phyloP scores from a whole-genome alignment of 805 yeast species.

The Cyberlindnera misumaiensis region DNA sequence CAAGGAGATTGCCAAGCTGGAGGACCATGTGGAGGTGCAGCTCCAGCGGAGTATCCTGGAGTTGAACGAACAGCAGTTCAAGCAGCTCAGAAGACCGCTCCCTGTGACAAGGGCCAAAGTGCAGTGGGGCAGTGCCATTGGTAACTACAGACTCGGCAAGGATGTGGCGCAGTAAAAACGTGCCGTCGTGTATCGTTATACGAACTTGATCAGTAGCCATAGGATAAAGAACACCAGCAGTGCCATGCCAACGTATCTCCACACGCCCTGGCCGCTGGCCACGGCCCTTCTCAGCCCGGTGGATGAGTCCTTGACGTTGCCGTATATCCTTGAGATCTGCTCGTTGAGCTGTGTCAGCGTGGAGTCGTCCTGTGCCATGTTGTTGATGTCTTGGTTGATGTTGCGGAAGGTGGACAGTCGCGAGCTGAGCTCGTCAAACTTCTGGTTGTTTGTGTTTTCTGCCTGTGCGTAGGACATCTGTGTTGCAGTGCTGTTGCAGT shows the following conservation, averaged over 20 bases:
- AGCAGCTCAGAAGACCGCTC: slow-evolving; percentile 78
- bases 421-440: slow-evolving; percentile 55
- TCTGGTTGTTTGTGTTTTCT: slow-evolving; percentile 45
- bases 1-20: slow-evolving; percentile 46
- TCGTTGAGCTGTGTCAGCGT: slow-evolving; percentile 37
- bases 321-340: slow-evolving; percentile 43
- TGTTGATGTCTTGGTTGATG: slow-evolving; percentile 62
- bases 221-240: slow-evolving; percentile 47
- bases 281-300: slow-evolving; percentile 47
- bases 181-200: slow-evolving; percentile 17
- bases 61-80: slow-evolving; percentile 76
- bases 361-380: slow-evolving; percentile 51
- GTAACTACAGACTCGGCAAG: slow-evolving; percentile 80
- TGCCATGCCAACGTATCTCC: slow-evolving; percentile 54
- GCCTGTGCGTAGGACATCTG: slow-evolving; percentile 20
- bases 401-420: slow-evolving; percentile 58
- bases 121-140: slow-evolving; percentile 93
- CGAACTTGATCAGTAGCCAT: slow-evolving; percentile 46
- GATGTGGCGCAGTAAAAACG: slow-evolving; percentile 47
- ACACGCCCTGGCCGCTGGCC: slow-evolving; percentile 49
- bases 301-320: slow-evolving; percentile 46
- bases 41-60: slow-evolving; percentile 58
- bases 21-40: slow-evolving; percentile 50
- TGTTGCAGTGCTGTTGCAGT: too few relatives aligned
- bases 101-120: slow-evolving; percentile 90